A percentile compares a stretch with the other conserved stretches of the same genome.
phyloP scores from a whole-genome alignment of 768 basidiomycete species.

The Chalciporus sphaerocephalus region DNA sequence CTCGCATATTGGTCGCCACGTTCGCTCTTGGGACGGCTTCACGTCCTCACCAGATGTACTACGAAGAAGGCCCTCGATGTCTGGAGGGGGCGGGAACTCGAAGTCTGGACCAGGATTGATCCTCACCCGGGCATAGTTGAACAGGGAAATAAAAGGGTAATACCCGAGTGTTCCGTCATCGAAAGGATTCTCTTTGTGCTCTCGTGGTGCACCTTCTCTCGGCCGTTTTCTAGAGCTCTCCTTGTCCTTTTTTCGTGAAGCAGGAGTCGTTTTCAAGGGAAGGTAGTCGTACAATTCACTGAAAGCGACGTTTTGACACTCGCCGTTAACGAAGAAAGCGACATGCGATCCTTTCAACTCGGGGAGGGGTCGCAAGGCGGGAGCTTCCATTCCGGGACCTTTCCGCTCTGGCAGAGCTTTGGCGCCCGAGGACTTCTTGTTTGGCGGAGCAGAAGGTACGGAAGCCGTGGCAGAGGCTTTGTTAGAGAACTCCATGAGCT shows the following conservation, averaged over 20 bases:
- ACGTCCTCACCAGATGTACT: slow-evolving; percentile 32
- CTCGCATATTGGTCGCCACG: slow-evolving; percentile 79
- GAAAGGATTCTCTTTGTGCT: slow-evolving; percentile 78
- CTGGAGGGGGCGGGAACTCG: slow-evolving; percentile 69
- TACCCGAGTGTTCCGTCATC: slow-evolving; percentile 96
- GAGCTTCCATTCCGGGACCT: slow-evolving; percentile 31
- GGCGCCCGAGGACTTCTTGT: slow-evolving; percentile 63
- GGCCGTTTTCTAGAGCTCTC: slow-evolving; percentile 50
- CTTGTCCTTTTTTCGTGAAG: slow-evolving; percentile 55
- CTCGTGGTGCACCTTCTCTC: slow-evolving; percentile 61
- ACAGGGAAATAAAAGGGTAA: slow-evolving; percentile 91
- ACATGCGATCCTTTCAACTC: slow-evolving; percentile 67
- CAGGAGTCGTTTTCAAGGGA: slow-evolving; percentile 64
- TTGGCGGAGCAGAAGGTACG: slow-evolving; percentile 48
- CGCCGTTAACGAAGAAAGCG: slow-evolving; percentile 90
- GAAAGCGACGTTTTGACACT: slow-evolving; percentile 79
- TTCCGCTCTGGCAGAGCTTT: slow-evolving; percentile 64
- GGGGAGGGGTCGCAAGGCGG: slow-evolving; percentile 59
- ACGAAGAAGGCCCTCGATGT: slow-evolving; percentile 63
- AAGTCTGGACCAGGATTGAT: slow-evolving; percentile 91
- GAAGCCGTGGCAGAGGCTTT: slow-evolving; percentile 54
- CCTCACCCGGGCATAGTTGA: slow-evolving; percentile 79
- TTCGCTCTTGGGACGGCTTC: slow-evolving; percentile 31
- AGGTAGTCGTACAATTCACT: slow-evolving; percentile 86
- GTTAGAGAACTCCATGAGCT: slow-evolving; percentile 73